These are phyloP conservation scores for Trichocladium uniseriatum DNA, from an alignment of 495 filamentous ascomycete species.

Conservation along the genomic window DNA sequence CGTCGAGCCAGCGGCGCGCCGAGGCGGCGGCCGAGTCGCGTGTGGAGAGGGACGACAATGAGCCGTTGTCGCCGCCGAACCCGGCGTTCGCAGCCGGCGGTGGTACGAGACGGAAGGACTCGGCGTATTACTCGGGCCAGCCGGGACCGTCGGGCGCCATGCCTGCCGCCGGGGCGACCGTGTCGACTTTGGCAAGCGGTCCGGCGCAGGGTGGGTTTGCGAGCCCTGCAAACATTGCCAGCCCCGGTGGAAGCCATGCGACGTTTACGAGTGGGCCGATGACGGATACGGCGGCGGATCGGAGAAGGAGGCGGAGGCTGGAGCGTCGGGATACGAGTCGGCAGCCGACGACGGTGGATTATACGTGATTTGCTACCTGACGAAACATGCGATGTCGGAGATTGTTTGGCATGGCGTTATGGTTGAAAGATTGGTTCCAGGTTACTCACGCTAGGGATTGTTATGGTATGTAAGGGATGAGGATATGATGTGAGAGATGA, in stretches of 20 bases:
- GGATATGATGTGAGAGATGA: too few species aligned
- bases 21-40: constrained; percentile 33
- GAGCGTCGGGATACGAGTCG: constrained; percentile 38
- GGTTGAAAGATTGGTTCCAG: background rate
- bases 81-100: constrained; percentile 28
- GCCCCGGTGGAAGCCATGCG: constrained; percentile 27
- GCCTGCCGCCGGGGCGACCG: constrained; percentile 25
- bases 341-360: constrained; percentile 34
- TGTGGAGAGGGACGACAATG: constrained; percentile 15
- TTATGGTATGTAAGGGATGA: background rate
- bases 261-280: constrained; percentile 25
- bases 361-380: constrained; percentile 16
- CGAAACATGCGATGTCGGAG: background rate
- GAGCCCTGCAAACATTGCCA: constrained; percentile 1
- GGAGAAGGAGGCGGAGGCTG: constrained; percentile 38
- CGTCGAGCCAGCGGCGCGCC: constrained; percentile 29
- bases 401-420: background rate
- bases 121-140: constrained; percentile 45
- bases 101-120: constrained; percentile 39
- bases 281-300: constrained; percentile 27
- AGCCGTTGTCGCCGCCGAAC: constrained; percentile 36
- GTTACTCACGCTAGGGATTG: too few species aligned
- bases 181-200: constrained; percentile 30
- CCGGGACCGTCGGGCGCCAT: constrained; percentile 32
- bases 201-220: too few species aligned